Base-by-base conservation (phyloP, 495 filamentous ascomycete species). In the Evernia prunastri region DNA sequence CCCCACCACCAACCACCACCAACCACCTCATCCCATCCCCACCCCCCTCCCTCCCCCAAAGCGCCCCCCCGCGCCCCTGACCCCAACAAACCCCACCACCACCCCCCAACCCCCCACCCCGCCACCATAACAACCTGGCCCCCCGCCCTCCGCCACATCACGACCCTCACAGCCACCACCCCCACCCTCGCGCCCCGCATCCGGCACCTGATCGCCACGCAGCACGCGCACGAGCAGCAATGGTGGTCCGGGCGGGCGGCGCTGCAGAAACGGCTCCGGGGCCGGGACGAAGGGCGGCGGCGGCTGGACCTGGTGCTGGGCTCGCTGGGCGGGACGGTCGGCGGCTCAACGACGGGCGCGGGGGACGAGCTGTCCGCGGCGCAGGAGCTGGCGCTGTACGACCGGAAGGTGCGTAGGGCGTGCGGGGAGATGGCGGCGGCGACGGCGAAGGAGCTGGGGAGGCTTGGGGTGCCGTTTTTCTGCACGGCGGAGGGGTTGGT, bases 381-480 rank as follows among this genome's bases (percentile, higher is more conserved):
- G 59, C 73, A 78, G 23, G 87, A 89, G 69, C 72, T 90, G 7
- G 64, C 72, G 42, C 69, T 73, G 15, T 89, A 84, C 68, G 85
- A 74, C 65, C 35, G 78, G 57, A 84, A 83, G 58, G 79, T 85
- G 27, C 75, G 79, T 57, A 77, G 70, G 49, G 86, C 86, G 25
- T 81, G 79, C 42, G 71, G 66, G 23, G 74, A 84, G 29, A 87
- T 91, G 86, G 78, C 80, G 1, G 73, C 77, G 12, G 80, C 83
- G 8, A 82, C 86, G 70, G 73, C 71, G 11, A 63, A 71, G 17
- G 85, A 87, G 68, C 71, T 91, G 31, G 77, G 79, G 42, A 75
- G 67, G 11, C 69, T 88, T 60, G 80, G 81, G 7, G 83, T 90
- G 40, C 88, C 88, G 1, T 89, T 90, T 70, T 91, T 90, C 70